Evolutionary conservation across 2,329 filamentous ascomycete species (phyloP).

Genomic region (Apiospora phragmitis): DNA sequence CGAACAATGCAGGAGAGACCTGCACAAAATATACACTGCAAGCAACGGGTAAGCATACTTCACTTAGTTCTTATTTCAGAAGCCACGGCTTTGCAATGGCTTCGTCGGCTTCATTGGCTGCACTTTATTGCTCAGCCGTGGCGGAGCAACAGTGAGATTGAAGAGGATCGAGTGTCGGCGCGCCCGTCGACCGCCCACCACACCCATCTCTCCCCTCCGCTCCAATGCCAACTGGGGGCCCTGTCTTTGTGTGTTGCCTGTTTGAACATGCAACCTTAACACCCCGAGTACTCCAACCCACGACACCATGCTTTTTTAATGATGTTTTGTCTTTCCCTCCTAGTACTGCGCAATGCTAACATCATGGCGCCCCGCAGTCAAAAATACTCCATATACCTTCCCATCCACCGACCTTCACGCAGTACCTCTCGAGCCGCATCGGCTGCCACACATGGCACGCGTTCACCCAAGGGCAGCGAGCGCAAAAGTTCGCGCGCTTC

Average conservation of each 20-base stretch:
- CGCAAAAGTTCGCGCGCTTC: conserved; percentile 57
- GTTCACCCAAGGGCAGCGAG: conserved; percentile 53
- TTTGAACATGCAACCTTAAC: conserved; percentile 1
- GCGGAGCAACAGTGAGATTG: conserved; percentile 13
- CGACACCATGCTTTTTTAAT: neutral
- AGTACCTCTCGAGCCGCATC: conserved; percentile 64
- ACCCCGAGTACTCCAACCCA: neutral
- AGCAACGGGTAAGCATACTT: conserved; percentile 74
- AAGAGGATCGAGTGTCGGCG: conserved; percentile 5
- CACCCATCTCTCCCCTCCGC: conserved; percentile 4
- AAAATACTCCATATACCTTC: conserved; percentile 67
- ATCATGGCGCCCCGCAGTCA: conserved; percentile 46
- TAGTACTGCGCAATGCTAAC: conserved; percentile 35
- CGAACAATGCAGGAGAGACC: conserved; percentile 88
- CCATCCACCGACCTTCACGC: conserved; percentile 57
- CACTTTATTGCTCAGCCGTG: conserved; percentile 11
- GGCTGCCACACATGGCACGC: conserved; percentile 61
- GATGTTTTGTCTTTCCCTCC: neutral
- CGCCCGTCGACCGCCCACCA: conserved; percentile 1
- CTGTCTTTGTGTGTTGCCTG: conserved; percentile 1
- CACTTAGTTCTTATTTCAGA: neutral
- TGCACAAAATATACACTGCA: conserved; percentile 81
- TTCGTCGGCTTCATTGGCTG: conserved; percentile 14
- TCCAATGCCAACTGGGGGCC: neutral
- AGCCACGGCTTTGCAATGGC: neutral